phyloP scores from a whole-genome alignment of 352 stramenopile genomes.

The Pythium apleroticum region DNA sequence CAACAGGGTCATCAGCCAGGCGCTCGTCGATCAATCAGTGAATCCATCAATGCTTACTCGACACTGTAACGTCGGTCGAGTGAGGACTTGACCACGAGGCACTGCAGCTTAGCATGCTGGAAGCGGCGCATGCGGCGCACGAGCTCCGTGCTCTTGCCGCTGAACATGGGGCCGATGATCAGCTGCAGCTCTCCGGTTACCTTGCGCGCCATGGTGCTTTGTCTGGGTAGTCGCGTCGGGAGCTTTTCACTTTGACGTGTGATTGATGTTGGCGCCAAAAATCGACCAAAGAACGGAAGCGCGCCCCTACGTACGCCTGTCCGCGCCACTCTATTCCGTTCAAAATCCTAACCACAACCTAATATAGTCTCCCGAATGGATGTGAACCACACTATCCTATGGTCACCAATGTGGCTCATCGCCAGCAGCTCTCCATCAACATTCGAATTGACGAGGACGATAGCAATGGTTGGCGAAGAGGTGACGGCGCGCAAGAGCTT shows the following conservation, averaged over 20 bases:
- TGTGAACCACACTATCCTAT: background rate
- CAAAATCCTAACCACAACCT: background rate
- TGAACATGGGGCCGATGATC: slow-evolving; percentile 89
- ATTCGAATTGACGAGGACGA: background rate
- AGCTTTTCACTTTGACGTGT: background rate
- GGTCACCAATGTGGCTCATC: background rate
- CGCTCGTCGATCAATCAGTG: background rate
- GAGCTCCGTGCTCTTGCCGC: slow-evolving; percentile 86
- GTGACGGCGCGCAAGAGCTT: slow-evolving; percentile 56
- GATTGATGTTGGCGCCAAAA: slow-evolving; percentile 4
- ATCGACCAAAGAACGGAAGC: background rate
- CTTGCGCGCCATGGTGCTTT: slow-evolving; percentile 24
- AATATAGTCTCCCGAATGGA: background rate
- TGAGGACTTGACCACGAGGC: slow-evolving; percentile 81
- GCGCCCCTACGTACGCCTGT: background rate
- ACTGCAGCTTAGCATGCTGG: slow-evolving; percentile 75
- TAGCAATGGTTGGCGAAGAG: slow-evolving; percentile 55
- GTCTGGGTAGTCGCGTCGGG: background rate
- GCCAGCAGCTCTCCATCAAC: background rate
- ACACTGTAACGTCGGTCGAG: slow-evolving; percentile 79
- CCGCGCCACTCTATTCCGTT: slow-evolving; percentile 3
- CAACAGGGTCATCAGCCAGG: background rate
- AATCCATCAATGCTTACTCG: slow-evolving; percentile 30
- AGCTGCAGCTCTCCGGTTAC: slow-evolving; percentile 68
- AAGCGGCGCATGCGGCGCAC: slow-evolving; percentile 81